Percentiles rank a stretch among this genome's conserved stretches.
Evolutionary conservation across 2,329 filamentous ascomycete genomes (phyloP).

Genomic region (Pseudogymnoascus sp.): DNA sequence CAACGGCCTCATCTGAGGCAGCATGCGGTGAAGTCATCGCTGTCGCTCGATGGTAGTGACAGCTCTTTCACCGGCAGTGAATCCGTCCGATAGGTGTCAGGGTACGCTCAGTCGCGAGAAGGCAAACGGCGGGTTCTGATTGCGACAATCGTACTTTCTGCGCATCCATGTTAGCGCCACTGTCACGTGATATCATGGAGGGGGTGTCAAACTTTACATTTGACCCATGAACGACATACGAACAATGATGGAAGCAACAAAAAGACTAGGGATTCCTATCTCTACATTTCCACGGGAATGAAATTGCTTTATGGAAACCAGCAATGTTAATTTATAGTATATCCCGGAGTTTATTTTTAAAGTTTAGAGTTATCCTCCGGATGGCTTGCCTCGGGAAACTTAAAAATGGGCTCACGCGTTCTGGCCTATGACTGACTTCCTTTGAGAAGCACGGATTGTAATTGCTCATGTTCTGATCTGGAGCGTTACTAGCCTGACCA

Average conservation of each 20-base stretch:
- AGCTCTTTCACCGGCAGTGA: constrained; percentile 30
- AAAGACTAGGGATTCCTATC: neutral
- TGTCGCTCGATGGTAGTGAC: constrained; percentile 27
- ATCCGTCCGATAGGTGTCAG: constrained; percentile 13
- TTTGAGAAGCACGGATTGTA: neutral
- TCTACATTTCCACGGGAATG: neutral
- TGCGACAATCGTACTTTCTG: constrained; percentile 11
- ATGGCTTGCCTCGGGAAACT: neutral
- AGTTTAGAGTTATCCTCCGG: neutral
- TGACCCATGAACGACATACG: neutral
- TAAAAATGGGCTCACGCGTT: neutral
- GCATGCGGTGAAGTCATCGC: constrained; percentile 32
- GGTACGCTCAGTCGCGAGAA: constrained; percentile 6
- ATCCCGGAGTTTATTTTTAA: neutral
- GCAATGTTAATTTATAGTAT: neutral
- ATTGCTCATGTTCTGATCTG: neutral
- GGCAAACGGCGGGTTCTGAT: constrained; percentile 12
- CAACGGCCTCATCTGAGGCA: constrained; percentile 18
- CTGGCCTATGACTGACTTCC: neutral
- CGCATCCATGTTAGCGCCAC: neutral
- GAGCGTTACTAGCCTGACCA: neutral
- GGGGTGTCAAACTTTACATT: neutral
- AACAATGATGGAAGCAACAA: neutral
- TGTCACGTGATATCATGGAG: constrained; percentile 4
- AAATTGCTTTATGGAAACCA: neutral